A percentile compares a stretch with the other conserved stretches of the same genome.
Conservation (phyloP, 176 grass and related monocot species). For the Oryza meridionalis region DNA sequence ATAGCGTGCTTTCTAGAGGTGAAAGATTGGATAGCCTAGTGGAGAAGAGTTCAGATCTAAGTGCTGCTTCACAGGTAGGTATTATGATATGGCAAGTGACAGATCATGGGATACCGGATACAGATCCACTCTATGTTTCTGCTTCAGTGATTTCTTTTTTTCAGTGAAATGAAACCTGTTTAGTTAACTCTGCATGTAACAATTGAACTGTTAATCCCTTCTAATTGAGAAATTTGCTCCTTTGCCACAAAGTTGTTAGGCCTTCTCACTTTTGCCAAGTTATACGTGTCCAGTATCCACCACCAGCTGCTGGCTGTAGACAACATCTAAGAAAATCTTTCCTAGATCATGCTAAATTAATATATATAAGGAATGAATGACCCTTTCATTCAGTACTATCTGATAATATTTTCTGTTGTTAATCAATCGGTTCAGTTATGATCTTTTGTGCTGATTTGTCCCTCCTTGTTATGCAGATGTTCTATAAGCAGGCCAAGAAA, state of each 20-base stretch:
- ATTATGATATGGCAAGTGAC: background rate
- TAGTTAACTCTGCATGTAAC: background rate
- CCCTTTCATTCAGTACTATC: background rate
- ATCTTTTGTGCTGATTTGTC: background rate
- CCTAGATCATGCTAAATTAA: background rate
- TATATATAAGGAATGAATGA: background rate
- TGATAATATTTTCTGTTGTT: background rate
- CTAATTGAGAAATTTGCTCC: too few species aligned
- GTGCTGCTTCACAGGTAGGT: slow-evolving; percentile 70
- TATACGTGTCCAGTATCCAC: too few species aligned
- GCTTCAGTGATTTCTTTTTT: background rate
- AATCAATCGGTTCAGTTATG: background rate
- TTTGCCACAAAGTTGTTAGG: too few species aligned
- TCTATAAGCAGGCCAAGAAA: slow-evolving; percentile 96
- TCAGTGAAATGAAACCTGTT: background rate
- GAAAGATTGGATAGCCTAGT: slow-evolving; percentile 84
- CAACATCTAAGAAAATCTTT: background rate
- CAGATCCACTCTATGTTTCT: background rate
- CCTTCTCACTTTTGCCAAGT: too few species aligned
- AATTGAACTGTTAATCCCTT: background rate
- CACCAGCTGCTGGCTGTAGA: background rate
- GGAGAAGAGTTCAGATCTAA: slow-evolving; percentile 93
- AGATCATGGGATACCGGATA: background rate
- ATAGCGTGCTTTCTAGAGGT: slow-evolving; percentile 72
- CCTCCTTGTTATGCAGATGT: slow-evolving; percentile 58